phyloP scores from a whole-genome alignment of 1,284 basidiomycete species.

The Exobasidium rhododendri region DNA sequence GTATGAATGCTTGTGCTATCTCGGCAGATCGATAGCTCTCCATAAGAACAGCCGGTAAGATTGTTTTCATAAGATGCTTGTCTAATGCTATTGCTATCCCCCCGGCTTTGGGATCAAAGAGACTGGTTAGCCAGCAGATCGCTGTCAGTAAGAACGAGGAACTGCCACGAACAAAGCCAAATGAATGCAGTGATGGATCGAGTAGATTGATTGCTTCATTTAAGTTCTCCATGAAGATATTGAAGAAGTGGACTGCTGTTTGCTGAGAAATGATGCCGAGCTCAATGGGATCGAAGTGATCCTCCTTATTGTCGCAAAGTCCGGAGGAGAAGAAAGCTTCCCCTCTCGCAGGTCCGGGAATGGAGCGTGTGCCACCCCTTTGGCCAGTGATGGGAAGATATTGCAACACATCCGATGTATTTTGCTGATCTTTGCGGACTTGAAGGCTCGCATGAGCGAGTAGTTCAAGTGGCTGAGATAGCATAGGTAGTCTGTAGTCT shows the following conservation, averaged over 20 bases:
- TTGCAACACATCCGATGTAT: background rate
- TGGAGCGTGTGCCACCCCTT: background rate
- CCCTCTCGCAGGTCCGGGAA: background rate
- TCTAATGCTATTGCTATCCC: background rate
- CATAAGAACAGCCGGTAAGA: conserved; percentile 11
- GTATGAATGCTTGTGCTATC: conserved; percentile 12
- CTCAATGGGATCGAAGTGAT: conserved; percentile 1
- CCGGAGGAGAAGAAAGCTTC: background rate
- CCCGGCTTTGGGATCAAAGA: conserved; percentile 4
- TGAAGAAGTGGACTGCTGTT: background rate
- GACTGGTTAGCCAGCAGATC: background rate
- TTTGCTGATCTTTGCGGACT: background rate
- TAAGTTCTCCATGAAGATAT: background rate
- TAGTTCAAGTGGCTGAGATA: background rate
- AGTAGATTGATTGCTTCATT: background rate
- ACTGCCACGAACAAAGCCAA: background rate
- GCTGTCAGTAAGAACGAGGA: background rate
- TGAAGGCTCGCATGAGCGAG: background rate
- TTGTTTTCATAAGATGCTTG: background rate
- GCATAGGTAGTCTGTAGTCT: background rate
- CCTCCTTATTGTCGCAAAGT: background rate
- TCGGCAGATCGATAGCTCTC: conserved; percentile 8
- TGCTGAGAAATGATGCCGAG: background rate
- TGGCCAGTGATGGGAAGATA: background rate
- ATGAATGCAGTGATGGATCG: background rate